Conservation (phyloP, 2,329 filamentous ascomycete genomes). For the Boeremia exigua region DNA sequence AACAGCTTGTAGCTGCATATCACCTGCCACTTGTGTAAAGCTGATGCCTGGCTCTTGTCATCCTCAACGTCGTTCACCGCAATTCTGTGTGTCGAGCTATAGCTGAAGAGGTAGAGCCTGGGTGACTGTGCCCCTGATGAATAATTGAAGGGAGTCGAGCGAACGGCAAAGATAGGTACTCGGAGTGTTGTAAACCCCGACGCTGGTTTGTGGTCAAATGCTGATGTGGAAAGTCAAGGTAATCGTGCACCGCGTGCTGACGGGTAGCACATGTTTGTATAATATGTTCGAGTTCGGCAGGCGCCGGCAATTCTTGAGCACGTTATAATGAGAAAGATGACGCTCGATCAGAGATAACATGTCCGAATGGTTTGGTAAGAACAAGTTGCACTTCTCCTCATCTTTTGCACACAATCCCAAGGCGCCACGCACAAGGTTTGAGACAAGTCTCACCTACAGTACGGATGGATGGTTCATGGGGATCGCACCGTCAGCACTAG, state of each 20-base stretch:
- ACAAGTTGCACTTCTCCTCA: not conserved
- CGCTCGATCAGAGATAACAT: not conserved
- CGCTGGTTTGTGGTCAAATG: not conserved
- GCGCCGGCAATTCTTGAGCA: conserved; percentile 1
- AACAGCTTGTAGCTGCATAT: not conserved
- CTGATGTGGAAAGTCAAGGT: not conserved
- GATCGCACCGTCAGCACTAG: conserved; percentile 4
- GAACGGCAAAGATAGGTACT: not conserved
- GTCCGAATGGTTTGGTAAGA: not conserved
- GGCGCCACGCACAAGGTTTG: not conserved
- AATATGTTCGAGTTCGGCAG: conserved; percentile 1
- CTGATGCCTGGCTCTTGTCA: not conserved
- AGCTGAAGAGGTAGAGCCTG: not conserved
- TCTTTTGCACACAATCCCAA: not conserved
- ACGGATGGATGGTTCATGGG: not conserved
- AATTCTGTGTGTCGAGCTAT: not conserved
- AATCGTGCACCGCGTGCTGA: not conserved
- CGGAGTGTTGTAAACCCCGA: not conserved
- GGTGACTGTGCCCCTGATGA: not conserved
- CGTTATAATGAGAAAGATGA: not conserved
- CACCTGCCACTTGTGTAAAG: conserved; percentile 1
- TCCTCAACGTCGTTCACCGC: not conserved
- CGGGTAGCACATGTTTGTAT: not conserved
- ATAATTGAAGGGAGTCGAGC: not conserved
- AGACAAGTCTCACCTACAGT: not conserved